Percentiles rank a stretch among this genome's conserved stretches.
Evolutionary conservation across 2,329 filamentous ascomycete genomes (phyloP).

Genomic region (Verruconis gallopava): DNA sequence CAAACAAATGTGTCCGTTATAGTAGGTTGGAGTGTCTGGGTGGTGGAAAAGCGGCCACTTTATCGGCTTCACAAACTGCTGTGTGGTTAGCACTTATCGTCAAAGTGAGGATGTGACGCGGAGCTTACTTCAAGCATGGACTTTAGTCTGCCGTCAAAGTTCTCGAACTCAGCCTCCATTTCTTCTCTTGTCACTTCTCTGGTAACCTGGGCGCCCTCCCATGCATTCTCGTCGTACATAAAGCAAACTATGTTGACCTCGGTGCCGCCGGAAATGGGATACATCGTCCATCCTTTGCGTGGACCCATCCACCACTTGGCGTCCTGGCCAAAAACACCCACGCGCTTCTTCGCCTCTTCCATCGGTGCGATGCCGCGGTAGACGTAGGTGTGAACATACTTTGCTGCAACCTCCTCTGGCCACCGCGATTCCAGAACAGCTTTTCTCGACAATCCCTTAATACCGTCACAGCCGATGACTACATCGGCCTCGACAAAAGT

Average conservation of each 20-base stretch:
- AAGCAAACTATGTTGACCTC: slow-evolving; percentile 10
- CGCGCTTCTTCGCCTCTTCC: neutral
- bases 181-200: slow-evolving; percentile 13
- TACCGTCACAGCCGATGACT: slow-evolving; percentile 36
- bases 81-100: slow-evolving; percentile 12
- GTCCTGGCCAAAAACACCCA: slow-evolving; percentile 3
- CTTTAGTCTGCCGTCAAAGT: slow-evolving; percentile 5
- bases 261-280: slow-evolving; percentile 4
- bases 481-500: slow-evolving; percentile 28
- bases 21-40: slow-evolving; percentile 33
- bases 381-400: slow-evolving; percentile 8
- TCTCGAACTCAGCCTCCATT: slow-evolving; percentile 12
- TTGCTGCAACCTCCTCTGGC: slow-evolving; percentile 6
- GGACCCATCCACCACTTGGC: slow-evolving; percentile 3
- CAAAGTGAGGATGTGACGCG: slow-evolving; percentile 10
- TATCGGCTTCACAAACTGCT: slow-evolving; percentile 20
- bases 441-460: slow-evolving; percentile 20
- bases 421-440: slow-evolving; percentile 2
- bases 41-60: slow-evolving; percentile 47
- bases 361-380: slow-evolving; percentile 8
- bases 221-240: slow-evolving; percentile 10
- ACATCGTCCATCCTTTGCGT: slow-evolving; percentile 1
- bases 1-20: slow-evolving; percentile 21
- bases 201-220: slow-evolving; percentile 12
- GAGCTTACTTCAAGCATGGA: slow-evolving; percentile 16